Evolutionary conservation across 1,139 yeast genomes (phyloP).

Genomic region (Diutina rugosa): DNA sequence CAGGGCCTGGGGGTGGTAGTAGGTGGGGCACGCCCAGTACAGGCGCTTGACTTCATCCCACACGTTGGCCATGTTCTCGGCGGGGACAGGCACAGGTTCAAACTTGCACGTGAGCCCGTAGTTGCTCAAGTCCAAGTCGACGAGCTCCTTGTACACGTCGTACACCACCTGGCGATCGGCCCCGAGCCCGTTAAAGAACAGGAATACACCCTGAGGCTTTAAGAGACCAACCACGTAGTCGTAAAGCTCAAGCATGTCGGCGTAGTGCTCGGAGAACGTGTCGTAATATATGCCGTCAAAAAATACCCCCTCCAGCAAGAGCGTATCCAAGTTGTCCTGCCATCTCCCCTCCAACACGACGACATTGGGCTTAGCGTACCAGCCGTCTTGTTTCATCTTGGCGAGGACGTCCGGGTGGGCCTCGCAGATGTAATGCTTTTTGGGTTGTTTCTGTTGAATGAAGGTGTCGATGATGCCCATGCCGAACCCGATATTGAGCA

Average conservation of each 20-base stretch:
- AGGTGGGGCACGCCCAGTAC: slow-evolving; percentile 63
- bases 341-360: slow-evolving; percentile 75
- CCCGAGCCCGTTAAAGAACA: slow-evolving; percentile 92
- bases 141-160: slow-evolving; percentile 78
- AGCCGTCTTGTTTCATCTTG: slow-evolving; percentile 62
- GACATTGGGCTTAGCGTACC: slow-evolving; percentile 70
- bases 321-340: slow-evolving; percentile 67
- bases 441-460: slow-evolving; percentile 49
- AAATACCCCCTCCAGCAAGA: slow-evolving; percentile 55
- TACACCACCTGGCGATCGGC: slow-evolving; percentile 84
- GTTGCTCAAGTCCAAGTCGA: slow-evolving; percentile 64
- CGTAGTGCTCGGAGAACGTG: slow-evolving; percentile 79
- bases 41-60: slow-evolving; percentile 65
- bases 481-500: slow-evolving; percentile 86
- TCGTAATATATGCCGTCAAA: slow-evolving; percentile 91
- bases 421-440: slow-evolving; percentile 77
- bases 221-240: slow-evolving; percentile 73
- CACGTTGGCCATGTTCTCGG: slow-evolving; percentile 21
- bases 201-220: slow-evolving; percentile 70
- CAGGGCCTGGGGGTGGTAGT: slow-evolving; percentile 50
- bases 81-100: slow-evolving; percentile 30
- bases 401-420: slow-evolving; percentile 87
- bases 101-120: slow-evolving; percentile 61
- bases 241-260: slow-evolving; percentile 76
- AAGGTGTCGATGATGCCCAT: slow-evolving; percentile 88